A percentile compares a stretch with the other conserved stretches of the same genome.
These are phyloP conservation scores for Phyllostachys edulis DNA, from an alignment of 176 grass and related monocot genomes.

Conservation along the genomic window DNA sequence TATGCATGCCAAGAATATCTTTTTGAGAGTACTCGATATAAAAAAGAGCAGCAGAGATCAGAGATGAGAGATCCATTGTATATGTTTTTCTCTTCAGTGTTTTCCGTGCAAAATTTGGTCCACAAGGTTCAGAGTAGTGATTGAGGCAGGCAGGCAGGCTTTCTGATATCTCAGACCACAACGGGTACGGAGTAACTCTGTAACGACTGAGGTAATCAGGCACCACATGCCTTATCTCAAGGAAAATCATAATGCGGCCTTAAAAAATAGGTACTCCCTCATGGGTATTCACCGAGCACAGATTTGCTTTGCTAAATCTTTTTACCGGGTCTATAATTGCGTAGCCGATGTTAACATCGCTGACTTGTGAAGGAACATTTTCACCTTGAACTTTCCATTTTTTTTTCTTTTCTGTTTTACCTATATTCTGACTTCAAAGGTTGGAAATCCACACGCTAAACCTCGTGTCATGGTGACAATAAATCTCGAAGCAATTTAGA, in stretches of 20 bases:
- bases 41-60: neutral
- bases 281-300: neutral
- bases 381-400: neutral
- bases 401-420: neutral
- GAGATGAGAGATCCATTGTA: neutral
- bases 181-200: neutral
- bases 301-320: neutral
- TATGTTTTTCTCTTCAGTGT: neutral
- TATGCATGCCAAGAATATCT: neutral
- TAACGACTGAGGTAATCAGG: neutral
- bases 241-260: slow-evolving; percentile 9
- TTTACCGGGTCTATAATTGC: neutral
- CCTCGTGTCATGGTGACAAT: neutral
- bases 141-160: slow-evolving; percentile 7
- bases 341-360: neutral
- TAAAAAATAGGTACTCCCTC: neutral
- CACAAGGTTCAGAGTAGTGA: neutral
- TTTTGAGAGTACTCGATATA: too few relatives aligned
- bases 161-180: slow-evolving; percentile 17
- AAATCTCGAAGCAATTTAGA: neutral
- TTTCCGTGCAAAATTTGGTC: neutral
- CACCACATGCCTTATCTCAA: slow-evolving; percentile 33
- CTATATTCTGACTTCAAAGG: too few relatives aligned
- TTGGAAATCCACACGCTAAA: neutral
- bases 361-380: neutral